phyloP scores from a whole-genome alignment of 108 stramenopile species.

The Skeletonema menzelii region DNA sequence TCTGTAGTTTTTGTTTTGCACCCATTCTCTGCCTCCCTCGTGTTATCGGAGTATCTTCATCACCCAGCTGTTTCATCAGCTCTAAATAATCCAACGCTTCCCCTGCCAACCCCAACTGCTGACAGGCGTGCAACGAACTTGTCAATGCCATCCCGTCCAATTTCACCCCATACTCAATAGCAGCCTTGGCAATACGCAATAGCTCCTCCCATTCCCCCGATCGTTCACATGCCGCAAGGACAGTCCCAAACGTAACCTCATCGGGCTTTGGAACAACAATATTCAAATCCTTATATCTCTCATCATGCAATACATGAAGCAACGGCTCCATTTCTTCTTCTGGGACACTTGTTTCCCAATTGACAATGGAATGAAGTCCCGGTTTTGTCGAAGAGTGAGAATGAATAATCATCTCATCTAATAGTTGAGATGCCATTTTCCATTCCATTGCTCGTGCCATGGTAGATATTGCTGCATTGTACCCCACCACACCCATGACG shows the following conservation, averaged over 20 bases:
- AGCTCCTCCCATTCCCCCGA: slow-evolving; percentile 67
- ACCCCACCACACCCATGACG: slow-evolving; percentile 78
- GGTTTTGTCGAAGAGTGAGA: slow-evolving; percentile 24
- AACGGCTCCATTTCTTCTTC: background rate
- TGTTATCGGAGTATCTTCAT: slow-evolving; percentile 16
- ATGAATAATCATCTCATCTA: slow-evolving; percentile 64
- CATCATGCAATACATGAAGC: background rate
- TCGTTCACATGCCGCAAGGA: slow-evolving; percentile 75
- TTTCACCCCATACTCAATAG: slow-evolving; percentile 44
- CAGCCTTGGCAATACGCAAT: slow-evolving; percentile 53
- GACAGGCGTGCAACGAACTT: slow-evolving; percentile 74
- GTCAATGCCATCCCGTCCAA: slow-evolving; percentile 74
- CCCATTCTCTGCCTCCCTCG: slow-evolving; percentile 51
- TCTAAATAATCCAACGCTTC: slow-evolving; percentile 71
- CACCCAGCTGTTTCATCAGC: slow-evolving; percentile 55
- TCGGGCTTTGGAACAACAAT: slow-evolving; percentile 65
- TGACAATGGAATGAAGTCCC: slow-evolving; percentile 8
- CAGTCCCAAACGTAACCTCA: slow-evolving; percentile 79
- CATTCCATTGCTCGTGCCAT: slow-evolving; percentile 71
- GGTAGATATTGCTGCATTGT: slow-evolving; percentile 79
- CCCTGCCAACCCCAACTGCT: slow-evolving; percentile 67
- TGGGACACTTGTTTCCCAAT: background rate
- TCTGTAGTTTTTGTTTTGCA: slow-evolving; percentile 50
- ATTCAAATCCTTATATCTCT: background rate
- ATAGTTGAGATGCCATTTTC: slow-evolving; percentile 56